Percentiles rank a stretch among this genome's conserved stretches.
These are phyloP conservation scores for Sphagnurus paluster DNA, from an alignment of 1,284 basidiomycete genomes.

Conservation along the genomic window DNA sequence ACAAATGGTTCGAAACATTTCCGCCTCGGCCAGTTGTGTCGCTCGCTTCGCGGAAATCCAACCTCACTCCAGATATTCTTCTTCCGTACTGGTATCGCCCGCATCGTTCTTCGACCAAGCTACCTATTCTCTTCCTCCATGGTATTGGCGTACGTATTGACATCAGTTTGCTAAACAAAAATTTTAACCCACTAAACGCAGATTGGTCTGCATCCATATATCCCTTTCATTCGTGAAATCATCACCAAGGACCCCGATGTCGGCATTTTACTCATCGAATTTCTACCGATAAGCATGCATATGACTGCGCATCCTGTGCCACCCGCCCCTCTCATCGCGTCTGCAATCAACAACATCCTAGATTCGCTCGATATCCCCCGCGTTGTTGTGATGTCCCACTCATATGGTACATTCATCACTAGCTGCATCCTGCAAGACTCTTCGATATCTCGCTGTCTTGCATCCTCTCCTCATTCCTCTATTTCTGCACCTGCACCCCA, in stretches of 20 bases:
- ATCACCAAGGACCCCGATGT: slow-evolving; percentile 40
- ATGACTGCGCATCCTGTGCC: slow-evolving; percentile 52
- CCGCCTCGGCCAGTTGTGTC: slow-evolving; percentile 50
- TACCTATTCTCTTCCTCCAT: slow-evolving; percentile 61
- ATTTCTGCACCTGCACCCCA: slow-evolving; percentile 12
- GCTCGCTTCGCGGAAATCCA: slow-evolving; percentile 42
- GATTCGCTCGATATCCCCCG: slow-evolving; percentile 38
- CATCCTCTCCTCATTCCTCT: slow-evolving; percentile 9
- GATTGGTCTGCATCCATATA: slow-evolving; percentile 64
- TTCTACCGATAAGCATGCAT: slow-evolving; percentile 58
- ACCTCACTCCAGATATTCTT: slow-evolving; percentile 28
- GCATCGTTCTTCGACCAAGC: slow-evolving; percentile 45
- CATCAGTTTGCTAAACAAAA: neutral
- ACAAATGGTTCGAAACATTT: slow-evolving; percentile 42
- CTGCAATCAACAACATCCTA: slow-evolving; percentile 41
- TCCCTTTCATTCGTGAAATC: slow-evolving; percentile 47
- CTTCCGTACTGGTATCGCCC: slow-evolving; percentile 67
- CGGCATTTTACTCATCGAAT: slow-evolving; percentile 59
- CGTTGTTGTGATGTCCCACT: slow-evolving; percentile 55
- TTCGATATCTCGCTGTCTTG: slow-evolving; percentile 5
- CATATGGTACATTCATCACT: slow-evolving; percentile 61
- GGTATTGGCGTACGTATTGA: slow-evolving; percentile 57
- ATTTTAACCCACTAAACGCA: slow-evolving; percentile 22
- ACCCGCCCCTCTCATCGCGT: slow-evolving; percentile 35
- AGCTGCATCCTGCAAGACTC: slow-evolving; percentile 46